Evolutionary conservation across 2,329 filamentous ascomycete species (phyloP), one percentile per base, ranked within the genome.

Genomic region (Trichoderma oligosporum): DNA sequence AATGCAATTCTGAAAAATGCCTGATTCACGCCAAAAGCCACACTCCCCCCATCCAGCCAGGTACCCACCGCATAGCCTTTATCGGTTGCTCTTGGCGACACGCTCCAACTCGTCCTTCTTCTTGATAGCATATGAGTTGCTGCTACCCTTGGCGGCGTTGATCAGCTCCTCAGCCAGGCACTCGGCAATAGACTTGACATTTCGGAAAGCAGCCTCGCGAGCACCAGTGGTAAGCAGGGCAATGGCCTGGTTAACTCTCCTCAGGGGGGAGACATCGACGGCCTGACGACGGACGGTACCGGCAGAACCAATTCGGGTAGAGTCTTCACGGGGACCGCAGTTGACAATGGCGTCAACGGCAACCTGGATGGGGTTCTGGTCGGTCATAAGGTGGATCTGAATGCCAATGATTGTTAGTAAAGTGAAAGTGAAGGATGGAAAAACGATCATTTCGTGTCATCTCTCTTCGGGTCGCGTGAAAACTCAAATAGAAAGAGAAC

Each of bases 101-200:
- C 94, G 94, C 89, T 99, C 94, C 83, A 99, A 82, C 89, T 99
- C 95, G 80, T 99, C 94, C 93, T 99, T 99, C 91, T 99, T 99
- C 91, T 99, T 99, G 88, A 99, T 99, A 74, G 95, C 94, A 79
- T 97, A 99, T 70, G 92, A 97, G 91, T 99, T 99, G 83, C 89
- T 95, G 87, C 89, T 95, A 75, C 94, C 94, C 91, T 99, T 99
- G 79, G 95, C 95, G 77, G 95, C 95, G 86, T 99, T 99, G 88
- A 99, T 97, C 78, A 99, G 86, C 87, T 99, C 94, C 83, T 99
- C 95, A 76, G 94, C 94, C 73, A 99, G 83, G 84, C 94, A 97
- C 86, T 99, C 94, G 73, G 95, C 92, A 77, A 99, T 95, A 75
- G 88, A 92, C 92, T 99, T 99, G 86, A 99, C 88, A 86, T 99